Evolutionary conservation across 225 moss, liverwort and hornwort genomes (phyloP).

Genomic region (Polytrichum commune): DNA sequence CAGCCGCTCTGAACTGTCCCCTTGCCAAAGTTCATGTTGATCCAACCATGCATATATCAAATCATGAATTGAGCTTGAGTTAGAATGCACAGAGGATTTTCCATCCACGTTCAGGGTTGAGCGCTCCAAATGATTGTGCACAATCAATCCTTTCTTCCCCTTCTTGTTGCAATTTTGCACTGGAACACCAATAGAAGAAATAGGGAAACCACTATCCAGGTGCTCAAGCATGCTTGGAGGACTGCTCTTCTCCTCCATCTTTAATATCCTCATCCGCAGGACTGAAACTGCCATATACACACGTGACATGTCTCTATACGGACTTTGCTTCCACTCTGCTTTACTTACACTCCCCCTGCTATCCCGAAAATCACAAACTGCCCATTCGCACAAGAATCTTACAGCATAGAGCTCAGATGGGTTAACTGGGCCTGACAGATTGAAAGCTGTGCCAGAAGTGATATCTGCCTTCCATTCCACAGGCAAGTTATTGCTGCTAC

Average conservation of each 20-base stretch:
- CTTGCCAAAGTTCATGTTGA: slow-evolving; percentile 87
- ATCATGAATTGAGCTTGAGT: slow-evolving; percentile 56
- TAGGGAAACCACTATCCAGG: slow-evolving; percentile 23
- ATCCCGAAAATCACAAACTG: slow-evolving; percentile 93
- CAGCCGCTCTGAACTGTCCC: slow-evolving; percentile 68
- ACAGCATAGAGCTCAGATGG: slow-evolving; percentile 86
- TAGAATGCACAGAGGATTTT: slow-evolving; percentile 16
- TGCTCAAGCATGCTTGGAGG: slow-evolving; percentile 27
- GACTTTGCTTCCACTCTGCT: slow-evolving; percentile 39
- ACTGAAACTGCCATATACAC: slow-evolving; percentile 96
- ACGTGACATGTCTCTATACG: slow-evolving; percentile 86
- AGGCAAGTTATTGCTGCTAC: slow-evolving; percentile 75
- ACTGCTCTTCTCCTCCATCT: slow-evolving; percentile 38
- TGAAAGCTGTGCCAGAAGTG: slow-evolving; percentile 71
- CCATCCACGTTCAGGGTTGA: slow-evolving; percentile 18
- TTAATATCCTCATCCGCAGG: slow-evolving; percentile 67
- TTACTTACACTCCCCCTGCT: slow-evolving; percentile 54
- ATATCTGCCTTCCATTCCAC: slow-evolving; percentile 90
- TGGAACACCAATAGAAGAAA: slow-evolving; percentile 42
- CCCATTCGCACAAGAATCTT: slow-evolving; percentile 96
- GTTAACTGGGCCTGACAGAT: slow-evolving; percentile 74
- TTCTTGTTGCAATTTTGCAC: slow-evolving; percentile 52
- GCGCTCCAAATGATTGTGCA: slow-evolving; percentile 24
- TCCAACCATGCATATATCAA: slow-evolving; percentile 97
- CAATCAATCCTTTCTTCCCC: slow-evolving; percentile 37